Evolutionary conservation across 2,329 filamentous ascomycete genomes (phyloP), one percentile per base, ranked within the genome.

Genomic region (Cryphonectria nitschkei): DNA sequence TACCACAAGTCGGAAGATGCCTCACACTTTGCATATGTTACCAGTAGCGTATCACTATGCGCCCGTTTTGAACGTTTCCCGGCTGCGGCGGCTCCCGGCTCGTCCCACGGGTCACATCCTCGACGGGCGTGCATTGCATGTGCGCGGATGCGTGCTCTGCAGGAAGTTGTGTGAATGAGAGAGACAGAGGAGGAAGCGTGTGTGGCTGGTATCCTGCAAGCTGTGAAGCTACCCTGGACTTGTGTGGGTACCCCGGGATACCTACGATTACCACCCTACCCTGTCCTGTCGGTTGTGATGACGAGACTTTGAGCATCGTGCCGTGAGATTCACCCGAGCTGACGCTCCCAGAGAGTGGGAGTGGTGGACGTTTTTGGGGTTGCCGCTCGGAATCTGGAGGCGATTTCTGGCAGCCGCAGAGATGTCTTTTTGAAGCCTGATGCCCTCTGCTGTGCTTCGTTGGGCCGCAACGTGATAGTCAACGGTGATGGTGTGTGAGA

Each of bases 191-290:
- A 29, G 41, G 50, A 60, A 14, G 29, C n/a, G 41, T 58, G 41
- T 58, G 50, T 58, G 65, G 37, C 65, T 56, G 52, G 52, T 56
- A 46, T 67, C 65, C 4, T 67, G 52, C 52, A 67, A 67, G 34
- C 39, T 41, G 29, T 16, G 52, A 50, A 67, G 65, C 65, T 67
- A 60, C 65, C n/a, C 65, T 37, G 14, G 46, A 46, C 64, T 32
- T n/a, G 46, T 29, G 29, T 37, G 64, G 46, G 29, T 56, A 56
- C 46, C 9, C 43, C 46, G 32, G 64, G 64, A 22, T 37, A 52
- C 64, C 29, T 56, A 46, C n/a, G 43, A 58, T 29, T 58, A 7
- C 29, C 34, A 37, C 63, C 46, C 26, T 26, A 50, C 46, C 46
- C 46, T n/a, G 46, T 50, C 63, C 64, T 54, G 64, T 50, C 46